These are phyloP conservation scores for Aspergillus quadricinctus DNA, from an alignment of 2,329 filamentous ascomycete genomes.

Conservation along the genomic window DNA sequence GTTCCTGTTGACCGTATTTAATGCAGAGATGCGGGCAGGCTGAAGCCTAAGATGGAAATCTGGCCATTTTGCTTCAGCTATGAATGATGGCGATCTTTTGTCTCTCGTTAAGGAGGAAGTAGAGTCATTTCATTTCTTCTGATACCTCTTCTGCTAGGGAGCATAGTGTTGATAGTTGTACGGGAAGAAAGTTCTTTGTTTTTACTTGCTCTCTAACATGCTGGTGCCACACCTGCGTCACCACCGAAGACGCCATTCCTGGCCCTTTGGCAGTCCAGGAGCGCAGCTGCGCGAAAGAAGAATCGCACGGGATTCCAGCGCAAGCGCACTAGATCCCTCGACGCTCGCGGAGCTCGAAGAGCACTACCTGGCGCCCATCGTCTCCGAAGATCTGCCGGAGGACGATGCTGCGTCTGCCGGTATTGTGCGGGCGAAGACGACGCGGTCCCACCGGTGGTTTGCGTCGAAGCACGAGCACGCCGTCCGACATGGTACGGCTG, in stretches of 20 bases:
- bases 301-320: conserved; percentile 6
- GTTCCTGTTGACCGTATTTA: conserved; percentile 11
- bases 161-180: background rate
- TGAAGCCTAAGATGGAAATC: background rate
- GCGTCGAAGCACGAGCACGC: background rate
- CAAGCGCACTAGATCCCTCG: background rate
- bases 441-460: conserved; percentile 13
- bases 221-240: conserved; percentile 22
- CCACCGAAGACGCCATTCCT: conserved; percentile 33
- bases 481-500: background rate
- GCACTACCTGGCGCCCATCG: conserved; percentile 15
- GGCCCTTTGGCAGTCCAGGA: conserved; percentile 31
- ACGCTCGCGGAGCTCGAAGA: conserved; percentile 1
- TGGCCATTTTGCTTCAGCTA: background rate
- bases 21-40: conserved; percentile 1
- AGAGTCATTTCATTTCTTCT: background rate
- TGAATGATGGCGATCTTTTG: background rate
- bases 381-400: conserved; percentile 20
- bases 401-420: conserved; percentile 32
- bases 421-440: conserved; percentile 22
- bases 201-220: conserved; percentile 14
- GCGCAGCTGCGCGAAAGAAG: conserved; percentile 17
- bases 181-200: background rate
- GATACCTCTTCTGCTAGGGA: background rate
- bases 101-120: conserved; percentile 7